Percentiles rank a stretch among this genome's conserved stretches.
phyloP scores from a whole-genome alignment of 352 stramenopile genomes.

The Phytophthora macrochlamydospora region DNA sequence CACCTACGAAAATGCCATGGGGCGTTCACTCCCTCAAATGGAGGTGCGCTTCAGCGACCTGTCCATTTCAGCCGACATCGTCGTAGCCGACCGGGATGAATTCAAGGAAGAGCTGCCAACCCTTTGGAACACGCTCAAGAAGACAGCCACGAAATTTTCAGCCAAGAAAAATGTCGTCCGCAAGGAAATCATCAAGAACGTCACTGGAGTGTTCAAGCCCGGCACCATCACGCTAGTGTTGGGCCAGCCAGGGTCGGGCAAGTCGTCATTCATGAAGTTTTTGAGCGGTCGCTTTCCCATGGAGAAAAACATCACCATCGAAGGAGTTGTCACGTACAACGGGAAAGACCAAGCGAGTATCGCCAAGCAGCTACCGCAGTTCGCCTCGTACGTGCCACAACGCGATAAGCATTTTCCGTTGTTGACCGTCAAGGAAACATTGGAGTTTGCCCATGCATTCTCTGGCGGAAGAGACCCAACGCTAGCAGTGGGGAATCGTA shows the following conservation, averaged over 20 bases:
- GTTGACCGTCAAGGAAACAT: slow-evolving; percentile 40
- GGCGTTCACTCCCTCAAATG: slow-evolving; percentile 42
- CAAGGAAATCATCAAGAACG: slow-evolving; percentile 54
- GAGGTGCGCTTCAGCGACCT: slow-evolving; percentile 42
- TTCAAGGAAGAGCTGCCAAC: slow-evolving; percentile 38
- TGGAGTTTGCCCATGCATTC: slow-evolving; percentile 74
- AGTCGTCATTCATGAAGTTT: slow-evolving; percentile 40
- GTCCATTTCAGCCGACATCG: slow-evolving; percentile 29
- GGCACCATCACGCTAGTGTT: slow-evolving; percentile 41
- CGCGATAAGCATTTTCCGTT: slow-evolving; percentile 90
- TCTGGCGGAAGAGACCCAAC: slow-evolving; percentile 21
- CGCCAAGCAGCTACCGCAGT: slow-evolving; percentile 35
- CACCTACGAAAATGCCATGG: slow-evolving; percentile 37
- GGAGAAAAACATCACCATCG: slow-evolving; percentile 29
- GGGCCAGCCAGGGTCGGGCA: slow-evolving; percentile 33
- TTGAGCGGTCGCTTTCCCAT: slow-evolving; percentile 42
- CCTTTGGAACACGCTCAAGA: slow-evolving; percentile 45
- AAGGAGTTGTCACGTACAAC: slow-evolving; percentile 51
- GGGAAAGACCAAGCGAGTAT: slow-evolving; percentile 28
- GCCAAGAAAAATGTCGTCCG: slow-evolving; percentile 43
- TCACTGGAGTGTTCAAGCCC: slow-evolving; percentile 51
- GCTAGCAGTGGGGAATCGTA: slow-evolving; percentile 26
- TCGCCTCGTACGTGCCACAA: slow-evolving; percentile 44
- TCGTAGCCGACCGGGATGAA: slow-evolving; percentile 28
- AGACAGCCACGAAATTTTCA: slow-evolving; percentile 16